These are phyloP conservation scores for Chlorella ohadii DNA, from an alignment of 139 green algal species.

Conservation along the genomic window DNA sequence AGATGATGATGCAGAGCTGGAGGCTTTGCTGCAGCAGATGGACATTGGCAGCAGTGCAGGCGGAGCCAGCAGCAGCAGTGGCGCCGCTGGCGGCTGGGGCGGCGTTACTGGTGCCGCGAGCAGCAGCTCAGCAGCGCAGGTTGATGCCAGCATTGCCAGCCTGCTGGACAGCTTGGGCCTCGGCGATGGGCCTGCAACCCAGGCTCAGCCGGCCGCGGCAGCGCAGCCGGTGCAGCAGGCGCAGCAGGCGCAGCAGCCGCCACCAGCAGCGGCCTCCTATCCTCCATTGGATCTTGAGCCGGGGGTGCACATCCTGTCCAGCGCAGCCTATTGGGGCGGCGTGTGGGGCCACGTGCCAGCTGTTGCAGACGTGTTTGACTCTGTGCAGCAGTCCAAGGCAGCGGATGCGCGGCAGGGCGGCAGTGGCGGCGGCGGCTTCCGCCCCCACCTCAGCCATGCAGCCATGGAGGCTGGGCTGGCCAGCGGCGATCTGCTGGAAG, in stretches of 20 bases:
- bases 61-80: not conserved
- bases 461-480: constrained; percentile 50
- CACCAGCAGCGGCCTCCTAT: not conserved
- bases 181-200: not conserved
- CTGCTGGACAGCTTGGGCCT: constrained; percentile 20
- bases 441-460: constrained; percentile 34
- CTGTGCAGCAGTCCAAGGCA: constrained; percentile 5
- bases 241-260: not conserved
- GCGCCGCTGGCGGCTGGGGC: not conserved
- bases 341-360: not conserved
- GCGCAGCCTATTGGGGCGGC: constrained; percentile 35
- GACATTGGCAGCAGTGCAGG: not conserved
- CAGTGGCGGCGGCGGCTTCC: constrained; percentile 11
- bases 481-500: constrained; percentile 38
- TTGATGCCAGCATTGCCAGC: not conserved
- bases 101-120: not conserved
- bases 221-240: not conserved
- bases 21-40: constrained; percentile 34
- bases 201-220: not conserved
- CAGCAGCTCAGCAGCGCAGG: not conserved
- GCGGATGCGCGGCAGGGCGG: not conserved
- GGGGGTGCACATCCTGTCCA: constrained; percentile 39
- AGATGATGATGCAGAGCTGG: constrained; percentile 31
- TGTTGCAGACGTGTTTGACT: constrained; percentile 47
- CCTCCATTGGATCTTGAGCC: not conserved